Base-by-base conservation (phyloP, 2,329 filamentous ascomycete genomes). In the Xylariaceae sp. region DNA sequence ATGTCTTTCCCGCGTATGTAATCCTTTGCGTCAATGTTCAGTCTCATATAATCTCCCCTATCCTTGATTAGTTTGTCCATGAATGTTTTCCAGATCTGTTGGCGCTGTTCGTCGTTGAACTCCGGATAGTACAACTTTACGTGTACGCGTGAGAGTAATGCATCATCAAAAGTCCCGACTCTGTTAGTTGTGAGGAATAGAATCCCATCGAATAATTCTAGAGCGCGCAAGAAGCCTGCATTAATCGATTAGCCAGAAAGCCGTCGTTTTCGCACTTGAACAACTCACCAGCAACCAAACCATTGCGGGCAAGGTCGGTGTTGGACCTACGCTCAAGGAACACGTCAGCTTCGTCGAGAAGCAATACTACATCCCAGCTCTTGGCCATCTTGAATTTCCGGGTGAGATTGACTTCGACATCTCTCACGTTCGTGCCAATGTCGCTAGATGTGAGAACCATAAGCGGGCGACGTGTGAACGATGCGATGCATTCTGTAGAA, bases 101-200 rank as follows among this genome's bases (percentile, higher is more conserved):
- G 45, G 0, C 64, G 48, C 13, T 65, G 53, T 0, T 60, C 54
- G 2, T 64, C 58, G 2, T 54, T 57, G 16, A 69, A 65, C 5
- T 64, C 58, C 0, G 52, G 43, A 14, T 68, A 68, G 45, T 62
- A 59, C 0, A 68, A 41, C 16, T 64, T 53, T 1, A 69, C 45
- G n/a, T 70, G 66, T 0, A 69, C 59, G 0, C 67, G 60, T 0
- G 66, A 69, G 3, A 67, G 61, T 42, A 69, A 66, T 0, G 66
- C 66, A 5, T 69, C 66, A 14, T 69, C 66, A 22, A 69, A 66
- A 0, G 55, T 43, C 0, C 62, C 66, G 0, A 66, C 62, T 0
- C 65, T 42, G 33, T 69, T 69, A 0, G 65, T 58, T 11, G 57
- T 60, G 11, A 70, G 49, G 14, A 70, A 69, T 0, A 69, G 19